A percentile compares a stretch with the other conserved stretches of the same genome.
phyloP scores from a whole-genome alignment of 305 asterid genomes.

The Solanum hybrid region DNA sequence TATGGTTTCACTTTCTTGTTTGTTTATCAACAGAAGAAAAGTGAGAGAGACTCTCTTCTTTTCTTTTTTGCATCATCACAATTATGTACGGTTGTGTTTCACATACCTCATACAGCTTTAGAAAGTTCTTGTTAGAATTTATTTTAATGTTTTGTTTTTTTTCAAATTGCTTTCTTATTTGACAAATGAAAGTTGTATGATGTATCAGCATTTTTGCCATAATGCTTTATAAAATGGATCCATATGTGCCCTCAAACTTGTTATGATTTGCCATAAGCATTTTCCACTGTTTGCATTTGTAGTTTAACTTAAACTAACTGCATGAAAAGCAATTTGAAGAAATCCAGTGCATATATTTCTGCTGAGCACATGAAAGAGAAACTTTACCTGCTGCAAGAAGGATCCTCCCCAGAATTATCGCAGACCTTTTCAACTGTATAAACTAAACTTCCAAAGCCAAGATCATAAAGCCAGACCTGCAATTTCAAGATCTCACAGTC shows the following conservation, averaged over 20 bases:
- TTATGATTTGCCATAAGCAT: background rate
- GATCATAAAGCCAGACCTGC: slow-evolving; percentile 76
- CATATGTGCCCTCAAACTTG: background rate
- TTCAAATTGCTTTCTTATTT: background rate
- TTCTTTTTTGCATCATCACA: background rate
- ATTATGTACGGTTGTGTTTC: background rate
- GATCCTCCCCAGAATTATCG: slow-evolving; percentile 95
- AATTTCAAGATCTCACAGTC: slow-evolving; percentile 6
- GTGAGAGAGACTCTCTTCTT: background rate
- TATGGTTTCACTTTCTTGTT: background rate
- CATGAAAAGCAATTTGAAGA: background rate
- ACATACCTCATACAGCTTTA: background rate
- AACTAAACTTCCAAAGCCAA: slow-evolving; percentile 46
- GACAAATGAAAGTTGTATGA: background rate
- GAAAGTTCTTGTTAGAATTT: background rate
- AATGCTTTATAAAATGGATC: background rate
- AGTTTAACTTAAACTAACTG: background rate
- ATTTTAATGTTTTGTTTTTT: background rate
- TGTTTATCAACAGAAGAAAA: background rate
- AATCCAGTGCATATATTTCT: background rate
- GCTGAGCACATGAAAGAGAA: background rate
- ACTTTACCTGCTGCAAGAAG: slow-evolving; percentile 83
- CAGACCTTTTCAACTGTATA: slow-evolving; percentile 63
- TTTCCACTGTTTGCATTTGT: background rate
- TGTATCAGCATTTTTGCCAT: background rate